These are phyloP conservation scores for Skeletonema marinoi DNA, from an alignment of 108 stramenopile genomes.

Conservation along the genomic window DNA sequence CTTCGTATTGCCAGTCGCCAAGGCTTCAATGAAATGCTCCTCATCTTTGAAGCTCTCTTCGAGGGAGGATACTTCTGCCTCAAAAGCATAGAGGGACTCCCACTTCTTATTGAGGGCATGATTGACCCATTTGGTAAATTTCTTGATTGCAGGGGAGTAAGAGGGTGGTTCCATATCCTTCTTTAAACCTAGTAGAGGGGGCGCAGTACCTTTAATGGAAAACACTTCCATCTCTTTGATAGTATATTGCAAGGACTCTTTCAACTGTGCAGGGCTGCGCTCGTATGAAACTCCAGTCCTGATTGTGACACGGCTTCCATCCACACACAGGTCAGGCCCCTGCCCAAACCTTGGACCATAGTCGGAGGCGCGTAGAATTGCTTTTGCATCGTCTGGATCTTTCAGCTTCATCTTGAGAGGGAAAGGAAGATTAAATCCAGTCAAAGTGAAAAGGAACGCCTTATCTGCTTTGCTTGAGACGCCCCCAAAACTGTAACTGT, in stretches of 20 bases:
- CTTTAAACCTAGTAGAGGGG: neutral
- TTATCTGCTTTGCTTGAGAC: neutral
- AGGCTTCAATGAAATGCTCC: neutral
- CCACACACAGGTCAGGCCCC: neutral
- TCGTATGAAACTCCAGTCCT: neutral
- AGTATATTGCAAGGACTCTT: no score
- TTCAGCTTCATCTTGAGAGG: neutral
- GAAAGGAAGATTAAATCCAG: neutral
- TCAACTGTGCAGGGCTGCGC: neutral
- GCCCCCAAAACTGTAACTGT: neutral
- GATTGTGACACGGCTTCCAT: neutral
- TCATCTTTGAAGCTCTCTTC: neutral
- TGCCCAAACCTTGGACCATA: neutral
- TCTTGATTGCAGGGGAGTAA: neutral
- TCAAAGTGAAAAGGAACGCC: neutral
- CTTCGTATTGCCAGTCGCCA: neutral
- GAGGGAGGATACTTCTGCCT: neutral
- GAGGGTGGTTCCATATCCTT: neutral
- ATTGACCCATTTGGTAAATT: neutral
- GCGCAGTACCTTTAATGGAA: neutral
- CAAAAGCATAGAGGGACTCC: neutral
- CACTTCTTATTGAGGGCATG: neutral
- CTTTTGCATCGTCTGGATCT: neutral
- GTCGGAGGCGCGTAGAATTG: neutral
- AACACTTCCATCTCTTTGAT: neutral